Conservation (phyloP, 768 basidiomycete genomes). For the Clitopilus hobsonii region DNA sequence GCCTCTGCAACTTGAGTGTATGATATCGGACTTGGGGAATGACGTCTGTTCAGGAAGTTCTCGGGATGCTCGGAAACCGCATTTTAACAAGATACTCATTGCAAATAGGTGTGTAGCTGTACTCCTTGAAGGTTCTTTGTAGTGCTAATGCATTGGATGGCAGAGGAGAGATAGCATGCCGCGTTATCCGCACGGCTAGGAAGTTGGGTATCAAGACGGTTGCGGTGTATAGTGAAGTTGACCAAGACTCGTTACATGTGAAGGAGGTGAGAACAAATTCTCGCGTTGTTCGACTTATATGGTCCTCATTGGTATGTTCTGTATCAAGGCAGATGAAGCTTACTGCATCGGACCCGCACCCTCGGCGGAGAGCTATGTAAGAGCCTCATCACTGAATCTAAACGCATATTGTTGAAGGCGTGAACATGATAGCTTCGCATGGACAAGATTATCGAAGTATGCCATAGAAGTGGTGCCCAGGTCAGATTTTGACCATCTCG, state of each 20-base stretch:
- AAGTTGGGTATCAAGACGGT: slow-evolving; percentile 89
- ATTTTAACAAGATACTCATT: slow-evolving; percentile 88
- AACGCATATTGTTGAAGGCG: background rate
- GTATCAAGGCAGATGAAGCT: slow-evolving; percentile 73
- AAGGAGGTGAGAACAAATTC: slow-evolving; percentile 47
- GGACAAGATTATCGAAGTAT: slow-evolving; percentile 86
- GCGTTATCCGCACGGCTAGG: slow-evolving; percentile 86
- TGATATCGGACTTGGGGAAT: background rate
- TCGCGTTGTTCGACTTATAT: background rate
- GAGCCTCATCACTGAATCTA: slow-evolving; percentile 22
- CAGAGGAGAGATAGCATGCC: slow-evolving; percentile 95
- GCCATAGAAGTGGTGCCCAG: slow-evolving; percentile 79
- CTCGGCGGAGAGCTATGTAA: slow-evolving; percentile 83
- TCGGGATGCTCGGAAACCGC: slow-evolving; percentile 30
- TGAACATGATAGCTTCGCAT: slow-evolving; percentile 56
- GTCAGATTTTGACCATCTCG: slow-evolving; percentile 34
- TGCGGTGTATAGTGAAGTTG: slow-evolving; percentile 88
- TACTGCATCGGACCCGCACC: slow-evolving; percentile 91
- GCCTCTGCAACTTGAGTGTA: slow-evolving; percentile 5
- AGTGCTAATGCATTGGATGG: background rate
- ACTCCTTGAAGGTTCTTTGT: background rate
- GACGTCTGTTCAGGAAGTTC: slow-evolving; percentile 9
- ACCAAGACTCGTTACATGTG: slow-evolving; percentile 78
- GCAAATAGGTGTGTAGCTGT: slow-evolving; percentile 68
- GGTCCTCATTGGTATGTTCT: background rate